A percentile compares a stretch with the other conserved stretches of the same genome.
phyloP scores from a whole-genome alignment of 139 green algal species.

The Chlamydomonas eustigma region DNA sequence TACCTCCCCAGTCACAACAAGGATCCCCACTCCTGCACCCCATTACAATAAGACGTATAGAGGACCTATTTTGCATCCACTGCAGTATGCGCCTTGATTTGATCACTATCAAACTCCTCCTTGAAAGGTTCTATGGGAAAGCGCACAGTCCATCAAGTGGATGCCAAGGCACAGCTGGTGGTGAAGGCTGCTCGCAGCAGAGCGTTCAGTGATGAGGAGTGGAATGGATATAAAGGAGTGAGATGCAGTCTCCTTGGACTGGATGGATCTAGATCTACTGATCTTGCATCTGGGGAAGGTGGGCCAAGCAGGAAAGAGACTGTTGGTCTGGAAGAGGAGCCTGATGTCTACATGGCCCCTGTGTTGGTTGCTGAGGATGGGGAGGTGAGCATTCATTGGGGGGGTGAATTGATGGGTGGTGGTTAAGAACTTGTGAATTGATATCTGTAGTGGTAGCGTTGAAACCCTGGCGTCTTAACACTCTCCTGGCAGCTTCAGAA shows the following conservation, averaged over 20 bases:
- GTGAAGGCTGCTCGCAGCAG: slow-evolving; percentile 8
- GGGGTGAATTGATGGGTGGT: background rate
- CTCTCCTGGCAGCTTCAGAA: too few species aligned
- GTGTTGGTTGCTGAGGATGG: slow-evolving; percentile 30
- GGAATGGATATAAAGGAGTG: background rate
- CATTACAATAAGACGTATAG: too few species aligned
- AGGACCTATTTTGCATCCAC: too few species aligned
- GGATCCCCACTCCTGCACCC: too few species aligned
- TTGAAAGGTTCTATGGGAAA: slow-evolving; percentile 76
- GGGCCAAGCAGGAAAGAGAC: slow-evolving; percentile 14
- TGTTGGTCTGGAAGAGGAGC: slow-evolving; percentile 40
- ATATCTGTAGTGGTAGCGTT: too few species aligned
- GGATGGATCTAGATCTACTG: background rate
- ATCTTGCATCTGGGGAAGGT: background rate
- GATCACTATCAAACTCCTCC: too few species aligned
- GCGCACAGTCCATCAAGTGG: slow-evolving; percentile 81
- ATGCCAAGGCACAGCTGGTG: slow-evolving; percentile 80
- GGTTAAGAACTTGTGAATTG: too few species aligned
- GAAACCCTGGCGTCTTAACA: too few species aligned
- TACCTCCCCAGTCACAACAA: too few species aligned
- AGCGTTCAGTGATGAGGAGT: background rate
- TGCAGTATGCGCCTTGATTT: too few species aligned
- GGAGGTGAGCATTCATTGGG: slow-evolving; percentile 8
- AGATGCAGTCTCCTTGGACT: background rate
- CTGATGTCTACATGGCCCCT: slow-evolving; percentile 52